phyloP scores from a whole-genome alignment of 2,329 filamentous ascomycete species.

The Botrytis medusae region DNA sequence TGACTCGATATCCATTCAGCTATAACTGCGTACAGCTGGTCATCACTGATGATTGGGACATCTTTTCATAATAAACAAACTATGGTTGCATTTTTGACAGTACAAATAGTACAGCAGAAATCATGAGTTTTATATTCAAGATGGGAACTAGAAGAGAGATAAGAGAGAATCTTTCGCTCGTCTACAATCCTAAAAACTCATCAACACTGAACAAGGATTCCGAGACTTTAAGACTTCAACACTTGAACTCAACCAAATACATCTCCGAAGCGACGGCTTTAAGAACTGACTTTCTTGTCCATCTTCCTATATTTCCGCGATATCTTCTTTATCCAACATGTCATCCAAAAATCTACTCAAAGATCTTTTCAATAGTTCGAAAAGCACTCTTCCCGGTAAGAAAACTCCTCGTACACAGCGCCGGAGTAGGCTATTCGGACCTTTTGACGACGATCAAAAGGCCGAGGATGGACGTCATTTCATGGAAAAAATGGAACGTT shows the following conservation, averaged over 20 bases:
- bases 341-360: neutral
- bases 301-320: neutral
- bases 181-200: neutral
- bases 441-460: neutral
- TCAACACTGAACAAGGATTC: neutral
- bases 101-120: neutral
- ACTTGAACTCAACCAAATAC: neutral
- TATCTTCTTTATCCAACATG: neutral
- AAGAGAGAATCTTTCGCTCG: neutral
- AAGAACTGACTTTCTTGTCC: fast-evolving
- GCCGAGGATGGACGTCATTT: neutral
- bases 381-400: neutral
- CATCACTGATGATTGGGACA: too few species aligned
- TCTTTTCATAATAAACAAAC: fast-evolving
- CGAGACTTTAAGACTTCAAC: neutral
- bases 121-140: neutral
- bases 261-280: fast-evolving
- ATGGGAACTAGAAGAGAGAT: too few species aligned
- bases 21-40: neutral
- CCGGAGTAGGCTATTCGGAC: neutral
- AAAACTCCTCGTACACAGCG: neutral
- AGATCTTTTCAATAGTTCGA: neutral
- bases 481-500: neutral
- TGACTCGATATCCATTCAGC: fast-evolving
- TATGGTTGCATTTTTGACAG: neutral